phyloP scores from a whole-genome alignment of 345 rosid genomes.

The Isatis tinctoria region DNA sequence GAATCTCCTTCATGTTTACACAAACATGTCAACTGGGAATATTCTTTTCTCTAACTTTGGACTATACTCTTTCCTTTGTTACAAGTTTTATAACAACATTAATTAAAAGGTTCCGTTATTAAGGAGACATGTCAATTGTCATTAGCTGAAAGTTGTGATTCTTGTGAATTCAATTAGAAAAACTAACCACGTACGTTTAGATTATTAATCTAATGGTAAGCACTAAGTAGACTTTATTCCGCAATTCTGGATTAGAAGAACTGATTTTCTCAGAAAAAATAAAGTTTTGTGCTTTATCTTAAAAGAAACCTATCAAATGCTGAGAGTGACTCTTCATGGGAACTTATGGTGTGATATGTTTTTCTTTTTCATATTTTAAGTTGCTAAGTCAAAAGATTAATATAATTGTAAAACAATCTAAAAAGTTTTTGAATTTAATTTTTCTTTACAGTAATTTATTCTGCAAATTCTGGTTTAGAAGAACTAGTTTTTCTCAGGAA shows the following conservation, averaged over 20 bases:
- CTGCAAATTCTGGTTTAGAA: too few species aligned
- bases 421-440: too few species aligned
- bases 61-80: constrained; percentile 7
- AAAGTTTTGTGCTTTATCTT: neutral
- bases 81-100: neutral
- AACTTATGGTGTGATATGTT: neutral
- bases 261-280: neutral
- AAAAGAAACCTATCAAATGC: neutral
- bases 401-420: neutral
- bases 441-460: too few species aligned
- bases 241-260: neutral
- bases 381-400: neutral
- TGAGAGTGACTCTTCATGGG: neutral
- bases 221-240: constrained; percentile 12
- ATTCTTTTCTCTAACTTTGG: constrained; percentile 17
- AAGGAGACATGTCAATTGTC: constrained; percentile 23
- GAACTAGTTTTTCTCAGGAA: too few species aligned
- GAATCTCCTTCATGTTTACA: constrained; percentile 20
- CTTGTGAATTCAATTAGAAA: neutral
- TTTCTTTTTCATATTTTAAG: neutral
- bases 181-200: neutral
- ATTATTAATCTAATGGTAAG: neutral
- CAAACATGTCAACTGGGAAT: constrained; percentile 31
- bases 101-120: constrained; percentile 1
- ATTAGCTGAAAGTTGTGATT: neutral